Conservation (phyloP, 2,329 filamentous ascomycete genomes). For the Didymella exigua region DNA sequence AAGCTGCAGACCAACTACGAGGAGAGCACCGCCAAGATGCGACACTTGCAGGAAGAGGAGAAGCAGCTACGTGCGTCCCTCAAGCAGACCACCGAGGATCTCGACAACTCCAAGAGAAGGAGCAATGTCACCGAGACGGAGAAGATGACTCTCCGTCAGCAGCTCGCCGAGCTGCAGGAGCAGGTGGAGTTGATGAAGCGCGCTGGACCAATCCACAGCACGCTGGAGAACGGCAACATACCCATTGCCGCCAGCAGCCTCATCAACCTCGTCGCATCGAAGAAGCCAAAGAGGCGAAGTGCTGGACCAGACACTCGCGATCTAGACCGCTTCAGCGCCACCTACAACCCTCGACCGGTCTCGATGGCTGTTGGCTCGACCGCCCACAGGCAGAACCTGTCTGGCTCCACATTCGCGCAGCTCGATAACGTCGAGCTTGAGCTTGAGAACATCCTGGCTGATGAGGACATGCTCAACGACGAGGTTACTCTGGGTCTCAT, state of each 20-base stretch:
- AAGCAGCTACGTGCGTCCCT: constrained; percentile 82
- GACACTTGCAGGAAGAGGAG: constrained; percentile 93
- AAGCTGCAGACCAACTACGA: constrained; percentile 87
- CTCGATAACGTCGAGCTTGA: constrained; percentile 94
- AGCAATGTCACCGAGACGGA: constrained; percentile 81
- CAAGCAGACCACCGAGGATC: constrained; percentile 76
- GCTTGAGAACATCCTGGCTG: constrained; percentile 88
- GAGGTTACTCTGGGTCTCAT: constrained; percentile 97
- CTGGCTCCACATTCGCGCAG: constrained; percentile 77
- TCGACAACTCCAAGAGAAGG: constrained; percentile 77
- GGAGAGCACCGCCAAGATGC: constrained; percentile 87
- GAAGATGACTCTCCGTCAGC: constrained; percentile 82
- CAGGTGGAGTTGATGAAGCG: constrained; percentile 88
- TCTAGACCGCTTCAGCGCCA: constrained; percentile 85
- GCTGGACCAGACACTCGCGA: constrained; percentile 85
- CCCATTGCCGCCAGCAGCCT: constrained; percentile 68
- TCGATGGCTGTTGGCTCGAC: constrained; percentile 84
- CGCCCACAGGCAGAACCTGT: constrained; percentile 71
- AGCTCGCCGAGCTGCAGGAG: constrained; percentile 87
- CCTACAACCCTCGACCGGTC: constrained; percentile 92
- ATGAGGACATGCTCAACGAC: constrained; percentile 94
- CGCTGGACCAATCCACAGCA: constrained; percentile 73
- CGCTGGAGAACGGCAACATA: constrained; percentile 65
- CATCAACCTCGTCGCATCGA: constrained; percentile 95
- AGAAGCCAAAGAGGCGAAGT: constrained; percentile 95